Evolutionary conservation across 176 grass and related monocot genomes (phyloP).

Genomic region (Melocanna baccifera): DNA sequence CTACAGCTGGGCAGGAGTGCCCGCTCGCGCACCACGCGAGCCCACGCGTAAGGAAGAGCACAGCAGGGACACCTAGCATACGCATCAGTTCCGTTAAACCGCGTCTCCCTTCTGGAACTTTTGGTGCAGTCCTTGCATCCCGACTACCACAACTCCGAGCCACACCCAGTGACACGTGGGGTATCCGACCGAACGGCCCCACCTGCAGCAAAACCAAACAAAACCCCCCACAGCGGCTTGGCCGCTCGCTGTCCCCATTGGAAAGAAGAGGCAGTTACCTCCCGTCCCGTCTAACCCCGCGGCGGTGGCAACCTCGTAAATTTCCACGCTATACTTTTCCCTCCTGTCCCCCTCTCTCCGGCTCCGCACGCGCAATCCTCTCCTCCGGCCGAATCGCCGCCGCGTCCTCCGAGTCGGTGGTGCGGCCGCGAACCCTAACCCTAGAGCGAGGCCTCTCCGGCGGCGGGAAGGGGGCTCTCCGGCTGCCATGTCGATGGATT

Average conservation of each 20-base stretch:
- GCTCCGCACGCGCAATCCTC: not conserved
- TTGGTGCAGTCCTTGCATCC: not conserved
- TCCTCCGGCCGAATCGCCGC: not conserved
- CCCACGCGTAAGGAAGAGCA: no score
- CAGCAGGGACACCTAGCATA: no score
- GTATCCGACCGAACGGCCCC: not conserved
- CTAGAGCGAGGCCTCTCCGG: not conserved
- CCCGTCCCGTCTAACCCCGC: not conserved
- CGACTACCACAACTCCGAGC: not conserved
- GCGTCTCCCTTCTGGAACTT: not conserved
- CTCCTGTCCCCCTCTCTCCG: not conserved
- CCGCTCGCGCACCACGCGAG: no score
- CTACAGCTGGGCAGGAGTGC: no score
- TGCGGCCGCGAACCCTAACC: conserved; percentile 1
- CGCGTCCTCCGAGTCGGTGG: not conserved
- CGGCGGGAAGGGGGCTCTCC: not conserved
- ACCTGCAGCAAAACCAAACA: not conserved
- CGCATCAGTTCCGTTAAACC: not conserved
- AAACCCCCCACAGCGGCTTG: conserved; percentile 2
- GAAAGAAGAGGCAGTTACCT: not conserved
- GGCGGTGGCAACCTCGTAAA: conserved; percentile 13
- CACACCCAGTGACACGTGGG: not conserved
- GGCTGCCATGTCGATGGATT: conserved; percentile 74
- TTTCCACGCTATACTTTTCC: not conserved
- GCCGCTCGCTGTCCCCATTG: not conserved